Evolutionary conservation across 2,329 filamentous ascomycete species (phyloP).

Genomic region (Clonostachys solani): DNA sequence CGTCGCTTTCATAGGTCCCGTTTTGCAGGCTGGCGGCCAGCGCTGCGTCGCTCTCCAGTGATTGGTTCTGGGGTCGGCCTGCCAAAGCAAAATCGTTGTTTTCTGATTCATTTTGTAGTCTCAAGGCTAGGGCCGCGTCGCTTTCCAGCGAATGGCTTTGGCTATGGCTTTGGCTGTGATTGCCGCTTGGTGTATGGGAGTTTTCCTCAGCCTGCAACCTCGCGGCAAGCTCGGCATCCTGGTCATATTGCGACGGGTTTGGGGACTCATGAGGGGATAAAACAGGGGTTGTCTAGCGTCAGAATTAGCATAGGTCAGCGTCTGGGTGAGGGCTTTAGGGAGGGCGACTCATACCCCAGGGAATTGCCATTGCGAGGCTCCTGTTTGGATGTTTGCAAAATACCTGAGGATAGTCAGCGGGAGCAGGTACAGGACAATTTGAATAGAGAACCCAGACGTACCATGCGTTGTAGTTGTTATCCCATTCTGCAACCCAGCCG

Average conservation of each 20-base stretch:
- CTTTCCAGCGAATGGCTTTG: background rate
- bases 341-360: background rate
- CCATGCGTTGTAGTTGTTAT: background rate
- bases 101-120: too few species aligned
- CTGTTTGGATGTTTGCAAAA: slow-evolving; percentile 2
- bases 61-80: too few species aligned
- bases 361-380: slow-evolving; percentile 1
- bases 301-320: background rate
- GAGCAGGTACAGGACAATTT: too few species aligned
- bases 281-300: background rate
- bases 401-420: background rate
- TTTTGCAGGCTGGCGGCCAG: too few species aligned
- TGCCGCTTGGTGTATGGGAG: background rate
- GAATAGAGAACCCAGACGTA: background rate
- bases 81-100: too few species aligned
- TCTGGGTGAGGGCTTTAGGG: background rate
- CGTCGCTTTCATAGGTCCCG: too few species aligned
- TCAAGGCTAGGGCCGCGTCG: too few species aligned
- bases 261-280: background rate
- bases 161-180: background rate
- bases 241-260: background rate
- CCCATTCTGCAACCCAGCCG: background rate
- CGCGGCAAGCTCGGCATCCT: background rate
- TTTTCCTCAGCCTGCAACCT: slow-evolving; percentile 1
- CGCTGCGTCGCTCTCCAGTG: too few species aligned